These are phyloP conservation scores for Kwoniella bestiolae DNA, from an alignment of 768 basidiomycete genomes.

Conservation along the genomic window DNA sequence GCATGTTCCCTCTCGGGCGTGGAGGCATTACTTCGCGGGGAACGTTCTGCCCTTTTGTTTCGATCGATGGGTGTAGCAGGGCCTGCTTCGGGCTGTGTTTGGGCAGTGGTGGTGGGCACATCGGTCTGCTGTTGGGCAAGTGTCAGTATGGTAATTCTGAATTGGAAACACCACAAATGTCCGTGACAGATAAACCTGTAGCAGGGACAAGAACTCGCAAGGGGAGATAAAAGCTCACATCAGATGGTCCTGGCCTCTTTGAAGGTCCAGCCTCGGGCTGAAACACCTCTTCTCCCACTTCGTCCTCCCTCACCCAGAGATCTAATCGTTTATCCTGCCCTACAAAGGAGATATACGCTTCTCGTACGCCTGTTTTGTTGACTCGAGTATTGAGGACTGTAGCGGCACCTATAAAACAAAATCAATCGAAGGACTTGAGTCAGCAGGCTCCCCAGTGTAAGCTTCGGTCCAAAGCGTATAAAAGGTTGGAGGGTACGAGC, in stretches of 20 bases:
- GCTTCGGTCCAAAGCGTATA: background rate
- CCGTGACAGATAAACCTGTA: no score
- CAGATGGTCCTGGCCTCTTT: background rate
- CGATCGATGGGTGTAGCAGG: background rate
- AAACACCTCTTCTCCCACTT: conserved; percentile 23
- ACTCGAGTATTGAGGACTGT: conserved; percentile 26
- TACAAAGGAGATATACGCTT: conserved; percentile 43
- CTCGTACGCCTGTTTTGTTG: conserved; percentile 19
- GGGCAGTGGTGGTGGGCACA: background rate
- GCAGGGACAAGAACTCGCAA: no score
- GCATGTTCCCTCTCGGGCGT: conserved; percentile 50
- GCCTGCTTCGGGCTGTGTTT: conserved; percentile 1
- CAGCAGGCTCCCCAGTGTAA: background rate
- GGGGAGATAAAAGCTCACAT: no score
- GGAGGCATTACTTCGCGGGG: conserved; percentile 22
- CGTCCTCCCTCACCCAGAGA: conserved; percentile 34
- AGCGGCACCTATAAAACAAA: conserved; percentile 22
- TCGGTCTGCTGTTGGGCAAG: background rate
- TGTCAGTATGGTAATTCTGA: no score
- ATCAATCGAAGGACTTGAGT: no score
- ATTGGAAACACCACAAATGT: no score
- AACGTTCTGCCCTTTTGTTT: background rate
- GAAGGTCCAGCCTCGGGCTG: background rate
- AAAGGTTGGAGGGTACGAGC: background rate
- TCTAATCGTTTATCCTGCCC: conserved; percentile 50